Percentiles rank a stretch among this genome's conserved stretches.
These are phyloP conservation scores for Verticillium nonalfalfae DNA, from an alignment of 2,329 filamentous ascomycete genomes.

Conservation along the genomic window DNA sequence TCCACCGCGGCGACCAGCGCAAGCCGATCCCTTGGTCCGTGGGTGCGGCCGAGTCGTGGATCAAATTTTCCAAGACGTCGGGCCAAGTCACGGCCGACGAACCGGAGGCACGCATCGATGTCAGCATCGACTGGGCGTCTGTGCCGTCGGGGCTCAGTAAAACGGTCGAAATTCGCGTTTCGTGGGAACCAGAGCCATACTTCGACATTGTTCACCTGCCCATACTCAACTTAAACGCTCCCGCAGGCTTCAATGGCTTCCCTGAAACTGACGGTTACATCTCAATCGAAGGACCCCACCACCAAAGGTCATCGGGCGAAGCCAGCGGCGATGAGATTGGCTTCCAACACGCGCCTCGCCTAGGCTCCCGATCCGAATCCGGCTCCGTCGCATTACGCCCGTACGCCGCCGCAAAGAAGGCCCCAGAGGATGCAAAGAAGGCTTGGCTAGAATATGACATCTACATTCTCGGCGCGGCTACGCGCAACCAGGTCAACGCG, in stretches of 20 bases:
- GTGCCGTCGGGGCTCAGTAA: conserved; percentile 22
- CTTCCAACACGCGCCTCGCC: conserved; percentile 1
- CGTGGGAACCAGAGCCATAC: conserved; percentile 3
- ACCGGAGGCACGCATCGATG: conserved; percentile 29
- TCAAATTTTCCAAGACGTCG: conserved; percentile 2
- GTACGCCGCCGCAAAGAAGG: conserved; percentile 1
- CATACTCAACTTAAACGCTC: conserved; percentile 4
- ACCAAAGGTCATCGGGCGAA: conserved; percentile 4
- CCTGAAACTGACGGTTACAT: conserved; percentile 10
- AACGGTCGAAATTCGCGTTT: conserved; percentile 3
- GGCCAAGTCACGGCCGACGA: conserved; percentile 2
- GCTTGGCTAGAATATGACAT: conserved; percentile 19
- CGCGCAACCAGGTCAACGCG: conserved; percentile 10
- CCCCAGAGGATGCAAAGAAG: background rate
- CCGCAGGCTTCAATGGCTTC: conserved; percentile 11
- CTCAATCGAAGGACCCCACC: conserved; percentile 13
- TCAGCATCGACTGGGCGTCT: conserved; percentile 37
- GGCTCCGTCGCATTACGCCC: conserved; percentile 7
- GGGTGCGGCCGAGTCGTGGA: conserved; percentile 7
- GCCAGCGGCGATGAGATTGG: background rate
- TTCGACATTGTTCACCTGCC: conserved; percentile 10
- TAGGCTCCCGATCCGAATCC: conserved; percentile 9
- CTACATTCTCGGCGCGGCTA: conserved; percentile 15
- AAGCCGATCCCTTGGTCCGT: conserved; percentile 9
- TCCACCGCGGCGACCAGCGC: conserved; percentile 33